Conservation (phyloP, 148 eudicot genomes). For the Persicaria maculosa region DNA sequence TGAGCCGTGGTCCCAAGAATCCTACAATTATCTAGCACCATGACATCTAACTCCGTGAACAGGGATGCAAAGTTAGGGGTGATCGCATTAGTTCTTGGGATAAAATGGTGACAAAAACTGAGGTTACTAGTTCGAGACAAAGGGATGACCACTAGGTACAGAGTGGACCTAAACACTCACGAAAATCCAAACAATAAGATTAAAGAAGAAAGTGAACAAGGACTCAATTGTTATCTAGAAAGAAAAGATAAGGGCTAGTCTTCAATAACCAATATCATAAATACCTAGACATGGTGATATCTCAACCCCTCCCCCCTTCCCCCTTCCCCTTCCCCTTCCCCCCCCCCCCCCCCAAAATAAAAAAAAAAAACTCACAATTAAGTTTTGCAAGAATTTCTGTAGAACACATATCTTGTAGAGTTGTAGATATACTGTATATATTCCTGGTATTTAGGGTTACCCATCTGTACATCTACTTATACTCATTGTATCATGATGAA, state of each 20-base stretch:
- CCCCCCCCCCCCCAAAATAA: neutral
- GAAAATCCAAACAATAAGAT: neutral
- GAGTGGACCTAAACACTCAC: too few relatives aligned
- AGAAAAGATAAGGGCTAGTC: neutral
- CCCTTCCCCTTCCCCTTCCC: too few relatives aligned
- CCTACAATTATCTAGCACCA: slow-evolving; percentile 2
- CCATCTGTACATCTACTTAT: too few relatives aligned
- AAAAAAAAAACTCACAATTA: neutral
- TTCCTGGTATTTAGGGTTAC: too few relatives aligned
- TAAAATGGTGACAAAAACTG: too few relatives aligned
- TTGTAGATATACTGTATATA: too few relatives aligned
- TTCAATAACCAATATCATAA: neutral
- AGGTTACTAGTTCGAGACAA: too few relatives aligned
- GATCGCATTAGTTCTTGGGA: too few relatives aligned
- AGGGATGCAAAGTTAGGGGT: too few relatives aligned
- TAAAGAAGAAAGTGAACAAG: neutral
- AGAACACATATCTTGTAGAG: neutral
- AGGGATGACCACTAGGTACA: too few relatives aligned
- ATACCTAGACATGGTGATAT: neutral
- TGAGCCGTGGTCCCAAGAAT: slow-evolving; percentile 3
- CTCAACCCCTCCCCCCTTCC: neutral
- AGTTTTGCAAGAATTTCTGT: neutral
- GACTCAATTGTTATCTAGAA: neutral
- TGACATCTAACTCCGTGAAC: neutral
- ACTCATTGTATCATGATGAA: too few relatives aligned